Evolutionary conservation across 2,329 filamentous ascomycete species (phyloP).

Genomic region (Raffaelea albimanens): DNA sequence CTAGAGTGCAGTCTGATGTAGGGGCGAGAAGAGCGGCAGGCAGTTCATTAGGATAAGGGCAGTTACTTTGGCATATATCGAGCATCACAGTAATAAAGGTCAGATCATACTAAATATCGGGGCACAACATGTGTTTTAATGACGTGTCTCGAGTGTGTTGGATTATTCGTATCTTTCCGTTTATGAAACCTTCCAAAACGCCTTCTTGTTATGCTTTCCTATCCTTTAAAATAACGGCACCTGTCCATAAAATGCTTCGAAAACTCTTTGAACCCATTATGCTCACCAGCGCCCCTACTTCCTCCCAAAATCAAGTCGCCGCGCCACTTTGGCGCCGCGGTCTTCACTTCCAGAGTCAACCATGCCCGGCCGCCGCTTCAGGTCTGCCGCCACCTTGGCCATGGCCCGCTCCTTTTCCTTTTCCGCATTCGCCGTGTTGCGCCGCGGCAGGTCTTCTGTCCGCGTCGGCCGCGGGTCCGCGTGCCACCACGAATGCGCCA

Average conservation of each 20-base stretch:
- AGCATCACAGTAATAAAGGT: too few species aligned
- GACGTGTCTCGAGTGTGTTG: too few species aligned
- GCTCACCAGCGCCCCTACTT: slow-evolving; percentile 19
- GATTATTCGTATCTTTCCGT: too few species aligned
- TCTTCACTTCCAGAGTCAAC: slow-evolving; percentile 50
- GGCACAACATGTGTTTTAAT: too few species aligned
- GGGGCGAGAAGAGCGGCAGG: background rate
- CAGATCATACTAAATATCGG: too few species aligned
- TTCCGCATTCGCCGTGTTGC: slow-evolving; percentile 47
- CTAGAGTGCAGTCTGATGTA: slow-evolving; percentile 82
- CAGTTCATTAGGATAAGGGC: too few species aligned
- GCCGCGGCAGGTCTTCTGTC: slow-evolving; percentile 72
- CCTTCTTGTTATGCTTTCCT: too few species aligned
- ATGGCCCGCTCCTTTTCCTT: slow-evolving; percentile 26
- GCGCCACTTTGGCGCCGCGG: slow-evolving; percentile 65
- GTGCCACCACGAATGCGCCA: slow-evolving; percentile 81
- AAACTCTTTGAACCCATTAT: background rate
- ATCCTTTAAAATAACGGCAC: too few species aligned
- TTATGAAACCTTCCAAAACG: too few species aligned
- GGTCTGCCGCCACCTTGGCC: slow-evolving; percentile 70
- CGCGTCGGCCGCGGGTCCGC: slow-evolving; percentile 73
- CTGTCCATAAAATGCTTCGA: too few species aligned
- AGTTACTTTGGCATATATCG: too few species aligned
- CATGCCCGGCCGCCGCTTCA: slow-evolving; percentile 67
- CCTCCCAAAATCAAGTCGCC: slow-evolving; percentile 69